These are phyloP conservation scores for Fusarium palustre DNA, from an alignment of 2,329 filamentous ascomycete species.

Conservation along the genomic window DNA sequence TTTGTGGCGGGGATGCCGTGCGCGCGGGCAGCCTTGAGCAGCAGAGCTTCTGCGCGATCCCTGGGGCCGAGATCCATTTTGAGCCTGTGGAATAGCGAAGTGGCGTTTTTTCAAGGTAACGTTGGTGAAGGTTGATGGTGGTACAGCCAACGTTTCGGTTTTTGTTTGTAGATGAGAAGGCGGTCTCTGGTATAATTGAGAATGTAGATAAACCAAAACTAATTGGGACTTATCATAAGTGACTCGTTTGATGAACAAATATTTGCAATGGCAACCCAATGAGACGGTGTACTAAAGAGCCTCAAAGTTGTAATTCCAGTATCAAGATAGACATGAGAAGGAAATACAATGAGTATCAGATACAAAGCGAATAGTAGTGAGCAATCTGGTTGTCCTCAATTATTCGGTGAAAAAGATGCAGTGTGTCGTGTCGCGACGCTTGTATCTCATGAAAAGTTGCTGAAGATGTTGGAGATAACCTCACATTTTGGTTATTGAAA, in stretches of 20 bases:
- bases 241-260: not conserved
- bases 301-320: not conserved
- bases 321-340: not conserved
- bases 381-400: not conserved
- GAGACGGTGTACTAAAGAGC: slow-evolving; percentile 18
- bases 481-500: slow-evolving; percentile 24
- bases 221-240: not conserved
- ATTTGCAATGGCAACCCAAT: not conserved
- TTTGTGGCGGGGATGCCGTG: slow-evolving; percentile 50
- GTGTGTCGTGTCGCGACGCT: not conserved
- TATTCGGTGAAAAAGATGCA: not conserved
- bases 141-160: slow-evolving; percentile 36
- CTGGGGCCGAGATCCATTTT: slow-evolving; percentile 47
- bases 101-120: slow-evolving; percentile 46
- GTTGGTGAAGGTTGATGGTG: slow-evolving; percentile 26
- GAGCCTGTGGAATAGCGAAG: slow-evolving; percentile 50
- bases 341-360: not conserved
- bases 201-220: not conserved
- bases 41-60: slow-evolving; percentile 50
- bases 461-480: slow-evolving; percentile 18
- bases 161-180: not conserved
- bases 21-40: slow-evolving; percentile 50
- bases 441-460: not conserved
- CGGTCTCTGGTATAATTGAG: slow-evolving; percentile 1
- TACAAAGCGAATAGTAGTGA: not conserved